phyloP scores from a whole-genome alignment of 805 yeast genomes.

The Cyberlindnera americana region DNA sequence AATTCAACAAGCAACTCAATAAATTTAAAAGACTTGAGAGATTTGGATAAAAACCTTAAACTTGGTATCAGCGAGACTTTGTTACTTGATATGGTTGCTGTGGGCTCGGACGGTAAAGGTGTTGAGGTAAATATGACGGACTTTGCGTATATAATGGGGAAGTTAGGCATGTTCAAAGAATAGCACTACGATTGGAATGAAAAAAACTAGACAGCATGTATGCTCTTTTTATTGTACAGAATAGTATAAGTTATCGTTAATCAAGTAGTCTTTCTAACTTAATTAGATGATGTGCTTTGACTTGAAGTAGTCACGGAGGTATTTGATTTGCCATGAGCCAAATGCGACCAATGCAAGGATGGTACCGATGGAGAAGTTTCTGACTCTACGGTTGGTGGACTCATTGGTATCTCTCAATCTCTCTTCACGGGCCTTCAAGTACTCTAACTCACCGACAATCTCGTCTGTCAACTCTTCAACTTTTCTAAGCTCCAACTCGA shows the following conservation, averaged over 20 bases:
- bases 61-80: slow-evolving; percentile 30
- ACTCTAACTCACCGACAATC: slow-evolving; percentile 72
- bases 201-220: no score
- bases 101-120: slow-evolving; percentile 38
- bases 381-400: slow-evolving; percentile 89
- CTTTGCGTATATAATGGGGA: slow-evolving; percentile 46
- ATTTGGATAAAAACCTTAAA: slow-evolving; percentile 31
- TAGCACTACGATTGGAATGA: no score
- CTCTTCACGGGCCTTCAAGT: slow-evolving; percentile 84
- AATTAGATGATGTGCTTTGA: slow-evolving; percentile 68
- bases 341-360: slow-evolving; percentile 67
- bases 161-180: slow-evolving; percentile 33
- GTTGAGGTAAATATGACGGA: slow-evolving; percentile 39
- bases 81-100: slow-evolving; percentile 44
- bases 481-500: slow-evolving; percentile 84
- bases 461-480: slow-evolving; percentile 85
- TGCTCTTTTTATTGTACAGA: no score
- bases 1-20: slow-evolving; percentile 26
- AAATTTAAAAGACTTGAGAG: slow-evolving; percentile 36
- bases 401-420: slow-evolving; percentile 95
- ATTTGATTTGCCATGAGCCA: slow-evolving; percentile 90
- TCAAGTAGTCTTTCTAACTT: neutral
- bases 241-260: no score
- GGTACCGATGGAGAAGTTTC: slow-evolving; percentile 74
- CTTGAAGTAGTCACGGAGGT: slow-evolving; percentile 89